phyloP scores from a whole-genome alignment of 106 monocot genomes.

The Amphibolis antarctica region DNA sequence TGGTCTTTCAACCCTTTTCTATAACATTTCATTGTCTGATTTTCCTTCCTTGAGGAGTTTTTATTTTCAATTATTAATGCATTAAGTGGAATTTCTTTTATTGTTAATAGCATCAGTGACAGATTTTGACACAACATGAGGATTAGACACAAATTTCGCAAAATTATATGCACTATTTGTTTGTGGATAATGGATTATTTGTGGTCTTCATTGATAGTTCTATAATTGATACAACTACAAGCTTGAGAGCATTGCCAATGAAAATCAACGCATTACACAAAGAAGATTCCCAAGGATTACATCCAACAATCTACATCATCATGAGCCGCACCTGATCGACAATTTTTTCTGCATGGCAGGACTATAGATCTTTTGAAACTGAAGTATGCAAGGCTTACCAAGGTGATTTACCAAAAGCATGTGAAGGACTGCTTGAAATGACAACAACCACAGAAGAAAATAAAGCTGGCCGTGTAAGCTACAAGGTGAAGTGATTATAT shows the following conservation, averaged over 20 bases:
- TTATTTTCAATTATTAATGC: too few species aligned
- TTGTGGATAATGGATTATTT: neutral
- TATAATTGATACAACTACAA: neutral
- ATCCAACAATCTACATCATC: neutral
- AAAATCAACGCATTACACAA: too few species aligned
- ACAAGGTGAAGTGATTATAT: constrained; percentile 2
- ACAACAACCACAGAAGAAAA: neutral
- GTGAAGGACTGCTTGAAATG: constrained; percentile 6
- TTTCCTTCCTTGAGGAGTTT: too few species aligned
- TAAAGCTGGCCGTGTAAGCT: constrained; percentile 1
- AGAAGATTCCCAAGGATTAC: neutral
- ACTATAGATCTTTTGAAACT: constrained; percentile 8
- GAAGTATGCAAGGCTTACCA: constrained; percentile 22
- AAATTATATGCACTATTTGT: neutral
- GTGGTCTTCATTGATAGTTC: too few species aligned
- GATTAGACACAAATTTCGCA: too few species aligned
- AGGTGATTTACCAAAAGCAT: constrained; percentile 16
- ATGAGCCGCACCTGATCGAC: neutral
- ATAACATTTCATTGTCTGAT: neutral
- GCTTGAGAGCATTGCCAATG: neutral
- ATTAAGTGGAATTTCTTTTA: too few species aligned
- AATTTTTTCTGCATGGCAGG: constrained; percentile 3
- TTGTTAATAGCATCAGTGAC: neutral
- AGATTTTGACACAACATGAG: neutral
- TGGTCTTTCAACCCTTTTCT: constrained; percentile 4